Evolutionary conservation across 805 yeast genomes (phyloP), one percentile per base, ranked within the genome.

Genomic region (Torulaspora maleeae): DNA sequence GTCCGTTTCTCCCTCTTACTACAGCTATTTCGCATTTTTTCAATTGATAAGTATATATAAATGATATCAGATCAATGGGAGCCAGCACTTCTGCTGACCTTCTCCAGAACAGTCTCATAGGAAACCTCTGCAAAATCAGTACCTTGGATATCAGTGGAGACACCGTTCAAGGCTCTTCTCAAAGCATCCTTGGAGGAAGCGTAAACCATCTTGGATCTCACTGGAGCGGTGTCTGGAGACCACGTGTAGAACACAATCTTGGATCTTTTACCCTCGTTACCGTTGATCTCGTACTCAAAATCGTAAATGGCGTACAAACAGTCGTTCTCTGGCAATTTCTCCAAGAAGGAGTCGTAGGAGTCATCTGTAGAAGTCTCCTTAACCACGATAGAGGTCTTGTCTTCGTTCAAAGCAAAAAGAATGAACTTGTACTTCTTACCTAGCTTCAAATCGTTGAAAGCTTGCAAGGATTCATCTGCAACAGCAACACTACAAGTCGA

Each of bases 131-230:
- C 83, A 73, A 82, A 90, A 71, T 93, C 99, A 48, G 99, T 93
- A 66, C 98, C 99, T 76, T 93, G 99, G 64, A 93, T 77, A 66
- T 93, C 99, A 58, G 95, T 70, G 47, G 96, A 75, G 57, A 93
- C 82, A 71, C 99, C 99, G 69, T 86, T 91, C 66, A 93, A 77
- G 46, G 99, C 91, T 74, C 96, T 88, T 78, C 98, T 91, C 65
- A 93, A 79, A 40, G 97, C 96, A 62, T 90, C 98, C 74, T 89
- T 89, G 50, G 98, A 90, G n/a, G 96, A 81, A 38, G 99, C 98
- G 75, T 90, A 91, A 52, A 91, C 86, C 99, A 93, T 93, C 85
- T 93, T 93, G 60, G 89, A 70, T 76, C 95, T 85, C 63, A 93
- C 82, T 51, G 93, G 88, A 44, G 98, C 96, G 51, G 95, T 87